Conservation (phyloP, 352 stramenopile genomes). For the Elongisporangium prolatum region DNA sequence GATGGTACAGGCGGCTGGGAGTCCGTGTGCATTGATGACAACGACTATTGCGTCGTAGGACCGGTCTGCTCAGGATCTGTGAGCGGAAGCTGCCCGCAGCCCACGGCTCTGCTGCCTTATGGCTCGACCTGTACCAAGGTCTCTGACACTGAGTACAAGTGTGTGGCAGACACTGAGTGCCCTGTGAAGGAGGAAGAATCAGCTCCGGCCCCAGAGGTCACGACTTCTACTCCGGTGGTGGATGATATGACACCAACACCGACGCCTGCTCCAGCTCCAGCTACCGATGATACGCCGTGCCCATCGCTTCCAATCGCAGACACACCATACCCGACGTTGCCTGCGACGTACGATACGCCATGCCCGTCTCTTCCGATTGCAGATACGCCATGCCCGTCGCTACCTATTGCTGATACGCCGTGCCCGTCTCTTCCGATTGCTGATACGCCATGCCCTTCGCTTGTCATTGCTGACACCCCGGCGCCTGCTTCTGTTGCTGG, state of each 20-base stretch:
- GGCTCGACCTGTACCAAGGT: background rate
- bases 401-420: background rate
- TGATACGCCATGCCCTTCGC: too few species aligned
- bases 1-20: background rate
- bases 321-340: too few species aligned
- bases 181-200: background rate
- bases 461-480: too few species aligned
- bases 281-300: background rate
- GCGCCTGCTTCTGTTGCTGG: too few species aligned
- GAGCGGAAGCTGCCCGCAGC: background rate
- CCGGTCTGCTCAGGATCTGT: background rate
- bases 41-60: background rate
- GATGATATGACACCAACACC: background rate
- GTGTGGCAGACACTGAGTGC: background rate
- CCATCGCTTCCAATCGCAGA: background rate
- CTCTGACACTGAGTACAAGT: background rate
- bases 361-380: background rate
- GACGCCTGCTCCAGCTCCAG: background rate
- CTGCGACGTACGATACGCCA: background rate
- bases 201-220: background rate
- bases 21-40: background rate
- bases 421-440: background rate
- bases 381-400: background rate
- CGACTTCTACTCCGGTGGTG: background rate
- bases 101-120: background rate